Base-by-base conservation (phyloP, 179 eudicot genomes). In the Nepenthes alata region DNA sequence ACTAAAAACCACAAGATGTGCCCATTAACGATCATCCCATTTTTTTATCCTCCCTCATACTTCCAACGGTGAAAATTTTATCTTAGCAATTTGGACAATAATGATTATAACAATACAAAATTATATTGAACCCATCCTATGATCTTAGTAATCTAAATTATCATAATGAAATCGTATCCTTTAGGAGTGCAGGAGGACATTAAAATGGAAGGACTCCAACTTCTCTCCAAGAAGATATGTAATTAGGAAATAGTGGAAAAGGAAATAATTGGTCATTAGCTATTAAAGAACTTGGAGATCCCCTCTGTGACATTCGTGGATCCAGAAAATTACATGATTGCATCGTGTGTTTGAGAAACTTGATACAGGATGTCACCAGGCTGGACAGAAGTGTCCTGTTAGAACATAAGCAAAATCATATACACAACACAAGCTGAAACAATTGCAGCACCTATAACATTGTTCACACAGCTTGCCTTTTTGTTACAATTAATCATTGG, bases 291-390 rank as follows among this genome's bases (percentile, higher is more conserved):
- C 45, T 41, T 41, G 45, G 45, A 41, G 45, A 41, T 7, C 8
- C 8, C 45, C 5, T 4, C 45, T 41, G 49, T 59, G 41, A 11
- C 59, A 61, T 52, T n/a, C 35, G 39, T 37, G 44, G 36, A 63
- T 50, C 55, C 47, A 51, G 57, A 68, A 71, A 62, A 65, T 68
- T 84, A 84, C 94, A 66, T 77, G 69, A 86, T 79, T 38, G 76
- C 56, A 25, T 78, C 74, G 63, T 78, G 85, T 58, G 85, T 75
- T 61, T 66, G 77, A 36, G 87, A 79, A 67, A 80, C 80, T 71
- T 77, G 75, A 67, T 81, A 81, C 56, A 75, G 72, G 54, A 73
- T 72, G 64, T 68, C 64, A 4, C 60, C 58, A 10, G 67, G 57
- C 57, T 71, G 73, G 4, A 68, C 53, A 11, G 68, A 62, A 54